A percentile compares a stretch with the other conserved stretches of the same genome.
Evolutionary conservation across 2,329 filamentous ascomycete species (phyloP).

Genomic region (Beauveria sp.): DNA sequence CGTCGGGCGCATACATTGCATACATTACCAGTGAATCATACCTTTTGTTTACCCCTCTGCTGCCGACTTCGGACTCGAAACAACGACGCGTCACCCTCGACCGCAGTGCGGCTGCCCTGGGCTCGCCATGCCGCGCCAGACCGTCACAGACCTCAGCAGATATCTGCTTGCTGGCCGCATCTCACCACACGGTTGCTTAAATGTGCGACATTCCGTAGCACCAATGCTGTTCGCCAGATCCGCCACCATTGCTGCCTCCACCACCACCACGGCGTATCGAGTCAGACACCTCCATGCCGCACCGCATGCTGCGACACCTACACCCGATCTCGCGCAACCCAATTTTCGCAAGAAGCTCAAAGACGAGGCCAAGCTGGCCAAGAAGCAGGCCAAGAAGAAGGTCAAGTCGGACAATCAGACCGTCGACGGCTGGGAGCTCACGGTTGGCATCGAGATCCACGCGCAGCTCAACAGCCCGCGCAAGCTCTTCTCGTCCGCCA

Average conservation of each 20-base stretch:
- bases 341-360: slow-evolving; percentile 67
- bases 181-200: slow-evolving; percentile 33
- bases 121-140: slow-evolving; percentile 35
- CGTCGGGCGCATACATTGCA: not conserved
- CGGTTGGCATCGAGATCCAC: slow-evolving; percentile 94
- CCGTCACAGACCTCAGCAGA: slow-evolving; percentile 36
- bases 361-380: slow-evolving; percentile 62
- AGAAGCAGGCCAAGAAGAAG: slow-evolving; percentile 50
- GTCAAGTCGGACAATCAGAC: slow-evolving; percentile 40
- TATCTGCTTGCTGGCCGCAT: slow-evolving; percentile 43
- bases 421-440: slow-evolving; percentile 76
- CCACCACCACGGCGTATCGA: slow-evolving; percentile 7
- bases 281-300: slow-evolving; percentile 26
- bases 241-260: slow-evolving; percentile 10
- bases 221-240: slow-evolving; percentile 14
- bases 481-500: slow-evolving; percentile 80
- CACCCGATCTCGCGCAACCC: slow-evolving; percentile 21
- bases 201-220: slow-evolving; percentile 13
- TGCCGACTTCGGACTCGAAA: slow-evolving; percentile 8
- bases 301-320: slow-evolving; percentile 17
- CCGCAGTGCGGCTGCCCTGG: not conserved
- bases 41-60: not conserved
- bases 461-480: slow-evolving; percentile 83
- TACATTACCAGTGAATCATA: not conserved
- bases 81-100: slow-evolving; percentile 2